Base-by-base conservation (phyloP, 2,329 filamentous ascomycete species). In the Cladophialophora exuberans region DNA sequence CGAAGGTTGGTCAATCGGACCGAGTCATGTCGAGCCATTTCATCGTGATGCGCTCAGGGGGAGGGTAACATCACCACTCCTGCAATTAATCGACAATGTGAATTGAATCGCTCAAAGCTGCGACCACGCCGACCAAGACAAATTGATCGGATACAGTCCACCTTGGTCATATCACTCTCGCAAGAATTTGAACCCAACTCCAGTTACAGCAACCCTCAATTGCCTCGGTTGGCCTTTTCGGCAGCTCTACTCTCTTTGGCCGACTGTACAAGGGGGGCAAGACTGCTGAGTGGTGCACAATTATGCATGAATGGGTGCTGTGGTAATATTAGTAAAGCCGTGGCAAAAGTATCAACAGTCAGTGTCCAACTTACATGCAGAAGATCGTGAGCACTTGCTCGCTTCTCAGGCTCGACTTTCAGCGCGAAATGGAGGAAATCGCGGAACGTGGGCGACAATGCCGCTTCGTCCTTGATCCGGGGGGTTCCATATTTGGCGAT, bases 401-500 rank as follows among this genome's bases (percentile, higher is more conserved):
- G 82, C 83, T 96, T 96, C 76, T 97, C 94, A 1, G 94, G 93
- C 69, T 97, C 94, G 4, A 99, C 94, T 79, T 95, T 96, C 51
- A 99, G 80, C 4, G 94, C 93, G 72, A 96, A 91, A 67, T 89
- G 86, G 61, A 99, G 77, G 72, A 97, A 99, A 71, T 97, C 92
- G 60, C 85, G 84, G 79, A 99, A 97, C 3, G 93, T 93, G 79
- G 96, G 97, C 77, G 89, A 95, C 59, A 97, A 83, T 77, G 95
- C 96, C 76, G 97, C 93, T 1, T 94, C 93, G 61, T 97, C 91
- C 76, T 97, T 97, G 75, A 99, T 96, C 49, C 87, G 81, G 1
- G 94, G 94, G 13, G 94, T 97, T 43, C 94, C 94, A 68, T 96
- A 96, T 28, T 94, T 97, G 50, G 94, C 94, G 71, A 99, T 99